Base-by-base conservation (phyloP, 163 green algal species). In the Chlorella variabilis region DNA sequence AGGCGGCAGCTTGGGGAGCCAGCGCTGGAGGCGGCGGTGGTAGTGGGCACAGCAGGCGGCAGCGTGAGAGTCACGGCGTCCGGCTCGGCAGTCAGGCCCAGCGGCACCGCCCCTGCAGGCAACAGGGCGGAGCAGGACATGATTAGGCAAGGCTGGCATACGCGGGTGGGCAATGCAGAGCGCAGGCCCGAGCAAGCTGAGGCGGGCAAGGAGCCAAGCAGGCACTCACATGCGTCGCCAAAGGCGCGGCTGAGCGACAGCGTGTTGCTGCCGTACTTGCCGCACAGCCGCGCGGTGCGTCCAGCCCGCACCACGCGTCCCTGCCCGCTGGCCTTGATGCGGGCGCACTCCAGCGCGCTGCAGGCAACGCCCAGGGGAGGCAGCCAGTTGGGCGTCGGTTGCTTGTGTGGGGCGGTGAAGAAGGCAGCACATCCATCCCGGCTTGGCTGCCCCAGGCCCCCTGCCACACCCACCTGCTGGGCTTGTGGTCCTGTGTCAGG, bases 401-500 rank as follows among this genome's bases (percentile, higher is more conserved):
- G n/a, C n/a, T n/a, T n/a, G n/a, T n/a, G n/a, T n/a, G n/a, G n/a
- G n/a, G n/a, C n/a, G n/a, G n/a, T n/a, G n/a, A n/a, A n/a, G n/a
- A n/a, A n/a, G n/a, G n/a, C n/a, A n/a, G n/a, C n/a, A n/a, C n/a
- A n/a, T n/a, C n/a, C n/a, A 62, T 15, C 45, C 45, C 15, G 45
- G 11, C 45, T n/a, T n/a, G n/a, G n/a, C 51, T 29, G 20, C 51
- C 15, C 51, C 51, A 29, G 51, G 21, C 20, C 27, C 1, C 41
- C 49, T 17, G n/a, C n/a, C n/a, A n/a, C n/a, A n/a, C n/a, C n/a
- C 34, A 54, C 71, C 71, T 78, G 36, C 59, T 66, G 17, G 96
- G 96, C 86, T 98, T 98, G 90, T 99, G 96, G 89, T 99, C 96
- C 15, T 81, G 78, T 0, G 93, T 98, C 8, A 99, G 73, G 0